Conservation (phyloP, 306 rosid genomes). For the Albizia julibrissin region DNA sequence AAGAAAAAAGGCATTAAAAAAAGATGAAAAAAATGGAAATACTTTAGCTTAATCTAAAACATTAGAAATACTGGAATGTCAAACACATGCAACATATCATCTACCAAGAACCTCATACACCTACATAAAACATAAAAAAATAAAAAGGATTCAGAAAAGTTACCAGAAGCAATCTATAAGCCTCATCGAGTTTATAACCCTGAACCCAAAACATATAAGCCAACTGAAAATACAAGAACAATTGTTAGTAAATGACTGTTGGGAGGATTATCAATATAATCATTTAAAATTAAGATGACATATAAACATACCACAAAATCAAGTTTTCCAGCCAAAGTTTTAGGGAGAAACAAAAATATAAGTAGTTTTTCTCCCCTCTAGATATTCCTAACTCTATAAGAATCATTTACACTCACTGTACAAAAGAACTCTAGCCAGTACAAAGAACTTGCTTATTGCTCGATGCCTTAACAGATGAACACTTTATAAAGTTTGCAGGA, state of each 20-base stretch:
- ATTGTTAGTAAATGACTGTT: constrained; percentile 30
- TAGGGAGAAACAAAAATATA: background rate
- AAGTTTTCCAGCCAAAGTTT: background rate
- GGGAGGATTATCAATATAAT: constrained; percentile 16
- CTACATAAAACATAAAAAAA: constrained; percentile 6
- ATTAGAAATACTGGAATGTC: constrained; percentile 13
- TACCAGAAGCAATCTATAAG: constrained; percentile 72
- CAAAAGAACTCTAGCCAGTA: background rate
- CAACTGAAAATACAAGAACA: constrained; percentile 63
- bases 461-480: background rate
- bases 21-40: background rate
- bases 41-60: constrained; percentile 15
- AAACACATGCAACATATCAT: constrained; percentile 25
- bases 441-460: background rate
- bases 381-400: background rate
- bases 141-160: constrained; percentile 23
- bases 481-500: background rate
- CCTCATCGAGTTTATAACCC: constrained; percentile 75
- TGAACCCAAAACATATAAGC: constrained; percentile 95
- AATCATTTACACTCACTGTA: background rate
- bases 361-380: background rate
- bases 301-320: background rate
- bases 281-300: background rate
- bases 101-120: constrained; percentile 21
- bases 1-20: background rate